These are phyloP conservation scores for Pseudocercospora crystallina DNA, from an alignment of 2,329 filamentous ascomycete genomes.

Conservation along the genomic window DNA sequence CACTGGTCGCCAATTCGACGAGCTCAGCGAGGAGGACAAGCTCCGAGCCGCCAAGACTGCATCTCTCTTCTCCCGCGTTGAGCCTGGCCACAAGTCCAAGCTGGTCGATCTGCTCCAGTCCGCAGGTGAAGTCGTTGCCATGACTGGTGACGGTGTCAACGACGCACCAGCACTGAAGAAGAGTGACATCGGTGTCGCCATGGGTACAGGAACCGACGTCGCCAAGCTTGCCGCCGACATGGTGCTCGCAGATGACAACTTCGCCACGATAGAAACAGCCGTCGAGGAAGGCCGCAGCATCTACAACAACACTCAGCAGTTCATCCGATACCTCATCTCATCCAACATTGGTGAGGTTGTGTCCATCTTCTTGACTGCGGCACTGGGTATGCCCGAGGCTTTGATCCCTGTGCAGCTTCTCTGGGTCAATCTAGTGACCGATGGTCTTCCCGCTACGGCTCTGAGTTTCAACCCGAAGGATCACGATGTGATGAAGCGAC, in stretches of 20 bases:
- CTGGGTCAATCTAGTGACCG: constrained; percentile 98
- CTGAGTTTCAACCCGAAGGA: constrained; percentile 98
- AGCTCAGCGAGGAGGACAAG: constrained; percentile 74
- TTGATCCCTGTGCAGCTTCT: constrained; percentile 95
- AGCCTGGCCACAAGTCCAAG: constrained; percentile 95
- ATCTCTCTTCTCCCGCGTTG: constrained; percentile 92
- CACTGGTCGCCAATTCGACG: constrained; percentile 93
- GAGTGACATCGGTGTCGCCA: constrained; percentile 96
- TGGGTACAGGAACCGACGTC: constrained; percentile 97
- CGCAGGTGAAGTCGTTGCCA: constrained; percentile 90
- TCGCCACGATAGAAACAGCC: constrained; percentile 92
- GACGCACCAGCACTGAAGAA: constrained; percentile 98
- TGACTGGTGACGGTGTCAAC: constrained; percentile 99
- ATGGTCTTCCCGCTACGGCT: constrained; percentile 92
- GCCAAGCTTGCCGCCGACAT: constrained; percentile 96
- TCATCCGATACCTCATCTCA: constrained; percentile 97
- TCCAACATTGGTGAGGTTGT: constrained; percentile 99
- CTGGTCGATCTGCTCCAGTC: constrained; percentile 95
- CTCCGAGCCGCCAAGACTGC: constrained; percentile 80
- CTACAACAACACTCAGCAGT: constrained; percentile 99
- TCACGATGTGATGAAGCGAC: constrained; percentile 93
- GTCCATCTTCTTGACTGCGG: constrained; percentile 96
- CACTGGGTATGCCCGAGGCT: constrained; percentile 95
- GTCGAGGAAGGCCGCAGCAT: constrained; percentile 97
- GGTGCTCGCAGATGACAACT: constrained; percentile 98